Evolutionary conservation across 306 rosid species (phyloP).

Genomic region (Cucurbita pepo): DNA sequence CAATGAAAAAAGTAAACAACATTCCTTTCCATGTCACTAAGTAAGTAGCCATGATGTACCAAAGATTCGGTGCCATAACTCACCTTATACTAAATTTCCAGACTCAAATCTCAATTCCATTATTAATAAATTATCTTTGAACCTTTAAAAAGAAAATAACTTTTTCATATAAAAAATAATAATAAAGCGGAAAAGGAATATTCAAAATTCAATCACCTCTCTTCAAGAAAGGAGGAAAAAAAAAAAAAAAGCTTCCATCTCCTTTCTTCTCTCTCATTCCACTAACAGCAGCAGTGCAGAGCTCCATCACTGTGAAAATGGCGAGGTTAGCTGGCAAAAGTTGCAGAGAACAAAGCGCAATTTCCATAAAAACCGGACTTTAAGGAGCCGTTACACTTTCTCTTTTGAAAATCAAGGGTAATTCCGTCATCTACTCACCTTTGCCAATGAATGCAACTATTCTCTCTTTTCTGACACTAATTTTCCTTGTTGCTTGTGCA

Average conservation of each 20-base stretch:
- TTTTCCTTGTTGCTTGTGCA: neutral
- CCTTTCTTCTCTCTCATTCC: neutral
- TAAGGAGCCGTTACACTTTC: slow-evolving; percentile 36
- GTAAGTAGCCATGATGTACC: neutral
- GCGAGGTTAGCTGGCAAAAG: slow-evolving; percentile 1
- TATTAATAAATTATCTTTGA: neutral
- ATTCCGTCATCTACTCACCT: slow-evolving; percentile 14
- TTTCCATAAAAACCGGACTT: slow-evolving; percentile 15
- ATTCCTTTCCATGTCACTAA: neutral
- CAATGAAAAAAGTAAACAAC: neutral
- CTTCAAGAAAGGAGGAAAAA: neutral
- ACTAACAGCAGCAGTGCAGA: neutral
- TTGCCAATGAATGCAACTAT: slow-evolving; percentile 10
- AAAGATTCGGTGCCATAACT: neutral
- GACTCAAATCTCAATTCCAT: neutral
- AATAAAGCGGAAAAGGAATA: neutral
- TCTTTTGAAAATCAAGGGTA: slow-evolving; percentile 24
- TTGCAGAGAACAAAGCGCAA: neutral
- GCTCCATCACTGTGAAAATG: neutral
- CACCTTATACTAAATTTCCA: neutral
- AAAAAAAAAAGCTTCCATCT: neutral
- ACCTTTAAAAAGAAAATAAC: neutral
- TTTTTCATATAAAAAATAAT: neutral
- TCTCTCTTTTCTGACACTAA: slow-evolving; percentile 11
- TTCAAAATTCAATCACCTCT: neutral